A percentile compares a stretch with the other conserved stretches of the same genome.
Evolutionary conservation across 306 rosid genomes (phyloP).

Genomic region (Pterocarpus macrocarpus): DNA sequence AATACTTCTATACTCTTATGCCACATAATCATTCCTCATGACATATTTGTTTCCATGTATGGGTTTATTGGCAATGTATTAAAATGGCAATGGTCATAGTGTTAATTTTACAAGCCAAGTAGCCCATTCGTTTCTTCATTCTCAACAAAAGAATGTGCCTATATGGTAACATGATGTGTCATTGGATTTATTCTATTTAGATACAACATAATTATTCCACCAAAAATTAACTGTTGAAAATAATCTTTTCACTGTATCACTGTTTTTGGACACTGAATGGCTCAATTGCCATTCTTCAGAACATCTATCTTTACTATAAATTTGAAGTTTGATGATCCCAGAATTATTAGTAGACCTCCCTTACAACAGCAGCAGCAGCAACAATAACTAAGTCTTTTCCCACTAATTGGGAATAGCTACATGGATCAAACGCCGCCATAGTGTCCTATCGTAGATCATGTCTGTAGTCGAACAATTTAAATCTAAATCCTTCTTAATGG

Average conservation of each 20-base stretch:
- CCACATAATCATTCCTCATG: conserved; percentile 32
- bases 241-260: conserved; percentile 28
- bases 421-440: too few species aligned
- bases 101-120: conserved; percentile 36
- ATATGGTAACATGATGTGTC: neutral
- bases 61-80: conserved; percentile 28
- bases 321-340: conserved; percentile 20
- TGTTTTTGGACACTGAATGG: conserved; percentile 30
- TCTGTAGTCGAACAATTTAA: too few species aligned
- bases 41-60: conserved; percentile 14
- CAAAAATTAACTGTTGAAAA: conserved; percentile 8
- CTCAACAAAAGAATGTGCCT: conserved; percentile 19
- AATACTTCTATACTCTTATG: neutral
- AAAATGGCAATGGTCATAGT: conserved; percentile 28
- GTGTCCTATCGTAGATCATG: too few species aligned
- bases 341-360: neutral
- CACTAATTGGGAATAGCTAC: neutral
- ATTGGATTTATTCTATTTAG: neutral
- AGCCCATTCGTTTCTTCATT: conserved; percentile 25
- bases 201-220: neutral
- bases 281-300: conserved; percentile 8
- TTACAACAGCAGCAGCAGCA: neutral
- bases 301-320: neutral
- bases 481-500: too few species aligned
- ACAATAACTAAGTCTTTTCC: neutral